phyloP scores from a whole-genome alignment of 73 alveolate species.

The Tetrahymena thermophila region DNA sequence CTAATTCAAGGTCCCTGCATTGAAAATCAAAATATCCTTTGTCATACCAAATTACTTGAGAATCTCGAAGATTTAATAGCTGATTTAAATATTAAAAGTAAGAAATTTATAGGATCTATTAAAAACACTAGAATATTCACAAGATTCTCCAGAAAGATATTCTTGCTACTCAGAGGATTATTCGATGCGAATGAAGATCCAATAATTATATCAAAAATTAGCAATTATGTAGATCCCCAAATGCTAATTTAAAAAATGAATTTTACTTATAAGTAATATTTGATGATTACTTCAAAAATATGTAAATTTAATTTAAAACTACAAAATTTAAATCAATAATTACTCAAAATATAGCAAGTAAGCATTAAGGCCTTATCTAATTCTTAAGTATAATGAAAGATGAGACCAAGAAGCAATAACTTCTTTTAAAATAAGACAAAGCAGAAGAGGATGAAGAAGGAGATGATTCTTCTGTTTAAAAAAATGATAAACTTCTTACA shows the following conservation, averaged over 20 bases:
- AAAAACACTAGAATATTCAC: not conserved
- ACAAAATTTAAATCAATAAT: no score
- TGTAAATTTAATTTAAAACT: not conserved
- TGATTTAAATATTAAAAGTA: not conserved
- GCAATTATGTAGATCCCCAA: not conserved
- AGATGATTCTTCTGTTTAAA: not conserved
- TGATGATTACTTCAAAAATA: not conserved
- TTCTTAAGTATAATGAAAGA: not conserved
- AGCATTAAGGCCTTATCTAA: not conserved
- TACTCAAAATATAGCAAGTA: not conserved
- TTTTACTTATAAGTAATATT: not conserved
- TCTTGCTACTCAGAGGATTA: not conserved
- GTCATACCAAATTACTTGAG: conserved; percentile 28
- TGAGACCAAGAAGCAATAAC: not conserved
- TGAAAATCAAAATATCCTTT: conserved; percentile 14
- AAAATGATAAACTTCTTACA: not conserved
- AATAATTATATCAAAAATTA: not conserved
- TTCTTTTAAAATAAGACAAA: not conserved
- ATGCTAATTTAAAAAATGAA: not conserved
- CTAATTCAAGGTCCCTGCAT: conserved; percentile 37
- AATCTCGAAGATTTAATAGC: conserved; percentile 7
- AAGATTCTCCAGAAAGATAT: not conserved
- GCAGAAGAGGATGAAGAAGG: not conserved
- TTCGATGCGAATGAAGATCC: conserved; percentile 1
- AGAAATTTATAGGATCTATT: not conserved